Evolutionary conservation across 1,284 basidiomycete genomes (phyloP), one percentile per base, ranked within the genome.

Genomic region (Microbotryum lychnidis-dioicae): DNA sequence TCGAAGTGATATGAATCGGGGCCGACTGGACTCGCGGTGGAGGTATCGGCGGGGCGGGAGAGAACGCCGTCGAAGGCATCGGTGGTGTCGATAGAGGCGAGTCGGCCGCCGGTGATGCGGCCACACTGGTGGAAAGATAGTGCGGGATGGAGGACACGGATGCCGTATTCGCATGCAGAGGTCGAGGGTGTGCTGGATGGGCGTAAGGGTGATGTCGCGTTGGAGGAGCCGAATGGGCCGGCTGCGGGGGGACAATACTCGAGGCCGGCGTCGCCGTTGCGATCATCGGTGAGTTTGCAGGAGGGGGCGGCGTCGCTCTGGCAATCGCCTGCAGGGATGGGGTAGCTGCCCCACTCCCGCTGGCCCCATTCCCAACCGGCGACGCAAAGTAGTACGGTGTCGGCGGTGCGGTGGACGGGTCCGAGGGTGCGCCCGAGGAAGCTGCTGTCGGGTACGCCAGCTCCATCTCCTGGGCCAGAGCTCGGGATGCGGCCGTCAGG

Each of bases 201-300:
- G 67, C 67, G 61, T 69, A 69, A 4, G 67, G 67, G 31, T 69
- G 67, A 52, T 69, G 67, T 8, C 67, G 53, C 25, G 60, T 62
- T 4, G 56, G 23, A n/a, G 49, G 47, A 27, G 58, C 29, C 3
- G 48, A 49, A 27, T 55, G 45, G 21, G 37, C 16, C 12, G 50
- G 42, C 20, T n/a, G 50, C 16, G 27, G 56, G 9, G 27, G 50
- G 29, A n/a, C 21, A 42, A 42, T 42, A 42, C 12, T 42, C 37
- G 37, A 42, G 37, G 37, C 16, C 14, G 37, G 37, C 37, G 37
- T 42, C 37, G 37, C 16, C 37, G 10, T 16, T 42, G 37, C 37
- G 37, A 42, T 12, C 37, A 42, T 42, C 37, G 37, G 37, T 42
- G 37, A 42, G 16, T 42, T 42, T 3, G 37, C 37, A 42, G 37